Evolutionary conservation across 1,284 basidiomycete species (phyloP).

Genomic region (Trichosporon sp.): DNA sequence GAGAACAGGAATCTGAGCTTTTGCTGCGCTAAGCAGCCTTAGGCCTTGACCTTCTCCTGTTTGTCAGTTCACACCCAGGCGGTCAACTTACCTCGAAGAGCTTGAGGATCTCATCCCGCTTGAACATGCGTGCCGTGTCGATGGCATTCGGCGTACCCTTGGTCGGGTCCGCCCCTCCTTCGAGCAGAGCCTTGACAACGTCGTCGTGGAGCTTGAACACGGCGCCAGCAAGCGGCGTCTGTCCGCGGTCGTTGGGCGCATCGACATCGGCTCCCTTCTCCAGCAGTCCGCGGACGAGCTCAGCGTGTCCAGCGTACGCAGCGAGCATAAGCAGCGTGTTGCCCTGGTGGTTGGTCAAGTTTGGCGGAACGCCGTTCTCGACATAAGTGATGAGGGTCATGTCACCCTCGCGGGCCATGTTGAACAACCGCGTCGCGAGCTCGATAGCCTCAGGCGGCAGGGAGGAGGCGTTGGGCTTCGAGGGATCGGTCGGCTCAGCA

Average conservation of each 20-base stretch:
- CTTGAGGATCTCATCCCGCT: constrained; percentile 12
- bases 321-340: constrained; percentile 78
- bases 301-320: constrained; percentile 66
- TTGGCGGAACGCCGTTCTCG: constrained; percentile 66
- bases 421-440: constrained; percentile 70
- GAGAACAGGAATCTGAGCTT: not conserved
- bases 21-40: not conserved
- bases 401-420: constrained; percentile 64
- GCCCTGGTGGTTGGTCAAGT: constrained; percentile 71
- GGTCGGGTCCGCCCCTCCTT: constrained; percentile 63
- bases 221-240: constrained; percentile 74
- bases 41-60: not conserved
- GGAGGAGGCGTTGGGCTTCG: not conserved
- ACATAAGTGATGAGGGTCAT: constrained; percentile 57
- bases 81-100: constrained; percentile 4
- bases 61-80: not conserved
- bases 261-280: constrained; percentile 61
- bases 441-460: constrained; percentile 54
- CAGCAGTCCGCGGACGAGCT: constrained; percentile 57
- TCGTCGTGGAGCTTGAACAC: constrained; percentile 68
- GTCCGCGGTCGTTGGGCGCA: constrained; percentile 65
- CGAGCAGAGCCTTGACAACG: constrained; percentile 58
- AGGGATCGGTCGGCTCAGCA: not conserved
- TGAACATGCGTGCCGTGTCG: constrained; percentile 52
- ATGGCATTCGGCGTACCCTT: constrained; percentile 67